Conservation (phyloP, 176 grass and related monocot genomes). For the Pontederia crassipes region DNA sequence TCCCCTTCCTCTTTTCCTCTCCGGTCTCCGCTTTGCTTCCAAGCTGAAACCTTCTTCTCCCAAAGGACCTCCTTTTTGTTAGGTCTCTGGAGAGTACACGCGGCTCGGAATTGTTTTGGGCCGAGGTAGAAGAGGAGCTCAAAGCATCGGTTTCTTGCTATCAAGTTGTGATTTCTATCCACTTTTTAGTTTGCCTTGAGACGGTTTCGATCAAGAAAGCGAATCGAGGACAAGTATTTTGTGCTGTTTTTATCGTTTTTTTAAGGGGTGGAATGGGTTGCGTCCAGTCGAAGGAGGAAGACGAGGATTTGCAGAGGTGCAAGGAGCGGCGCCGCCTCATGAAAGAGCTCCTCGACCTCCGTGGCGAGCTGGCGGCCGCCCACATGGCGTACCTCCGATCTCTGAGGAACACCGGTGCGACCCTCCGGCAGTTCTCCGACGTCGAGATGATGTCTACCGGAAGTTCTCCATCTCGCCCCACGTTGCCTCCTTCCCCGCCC, state of each 20-base stretch:
- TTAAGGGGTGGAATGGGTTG: slow-evolving; percentile 59
- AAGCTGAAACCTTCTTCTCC: neutral
- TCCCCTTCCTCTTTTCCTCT: neutral
- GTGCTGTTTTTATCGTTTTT: neutral
- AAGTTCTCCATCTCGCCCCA: slow-evolving; percentile 9
- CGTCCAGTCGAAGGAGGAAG: slow-evolving; percentile 56
- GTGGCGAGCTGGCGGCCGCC: slow-evolving; percentile 52
- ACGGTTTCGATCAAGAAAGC: neutral
- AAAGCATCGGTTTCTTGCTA: neutral
- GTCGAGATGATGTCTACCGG: slow-evolving; percentile 43
- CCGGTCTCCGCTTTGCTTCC: neutral
- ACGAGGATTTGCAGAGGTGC: slow-evolving; percentile 71
- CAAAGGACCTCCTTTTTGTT: neutral
- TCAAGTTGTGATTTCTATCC: neutral
- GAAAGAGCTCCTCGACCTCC: slow-evolving; percentile 63
- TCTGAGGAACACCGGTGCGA: slow-evolving; percentile 77
- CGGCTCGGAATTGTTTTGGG: neutral
- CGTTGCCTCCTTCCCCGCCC: slow-evolving; percentile 14
- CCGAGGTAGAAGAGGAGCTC: neutral
- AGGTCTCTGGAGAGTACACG: neutral
- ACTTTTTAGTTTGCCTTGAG: neutral
- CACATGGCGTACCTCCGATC: slow-evolving; percentile 67
- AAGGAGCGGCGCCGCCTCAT: slow-evolving; percentile 79
- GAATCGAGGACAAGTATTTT: neutral
- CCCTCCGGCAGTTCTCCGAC: slow-evolving; percentile 71